phyloP scores from a whole-genome alignment of 768 basidiomycete genomes.

The Fibroporia radiculosa region DNA sequence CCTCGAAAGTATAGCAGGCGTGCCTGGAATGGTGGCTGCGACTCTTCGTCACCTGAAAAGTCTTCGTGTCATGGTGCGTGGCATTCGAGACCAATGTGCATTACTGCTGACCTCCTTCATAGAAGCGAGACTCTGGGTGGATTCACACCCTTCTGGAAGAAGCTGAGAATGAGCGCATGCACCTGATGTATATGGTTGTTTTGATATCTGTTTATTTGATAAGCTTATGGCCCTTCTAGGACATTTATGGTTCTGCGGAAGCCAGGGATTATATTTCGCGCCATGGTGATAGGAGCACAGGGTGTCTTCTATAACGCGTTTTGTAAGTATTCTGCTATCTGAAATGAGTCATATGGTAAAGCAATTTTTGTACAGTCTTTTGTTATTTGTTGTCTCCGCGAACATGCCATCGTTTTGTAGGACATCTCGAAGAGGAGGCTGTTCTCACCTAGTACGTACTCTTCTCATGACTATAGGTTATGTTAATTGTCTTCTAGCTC shows the following conservation, averaged over 20 bases:
- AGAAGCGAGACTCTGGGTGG: slow-evolving; percentile 62
- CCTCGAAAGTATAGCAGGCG: slow-evolving; percentile 88
- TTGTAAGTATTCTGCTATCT: slow-evolving; percentile 39
- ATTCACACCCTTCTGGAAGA: slow-evolving; percentile 91
- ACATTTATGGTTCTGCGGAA: slow-evolving; percentile 92
- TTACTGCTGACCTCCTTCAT: not conserved
- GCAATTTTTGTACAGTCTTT: slow-evolving; percentile 38
- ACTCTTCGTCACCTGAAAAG: slow-evolving; percentile 83
- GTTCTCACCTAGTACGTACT: slow-evolving; percentile 76
- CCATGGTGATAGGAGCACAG: slow-evolving; percentile 81
- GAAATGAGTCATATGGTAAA: not conserved
- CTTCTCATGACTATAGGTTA: slow-evolving; percentile 5
- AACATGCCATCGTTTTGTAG: slow-evolving; percentile 87
- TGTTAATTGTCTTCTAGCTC: slow-evolving; percentile 42
- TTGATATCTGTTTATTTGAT: not conserved
- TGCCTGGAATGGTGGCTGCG: slow-evolving; percentile 94
- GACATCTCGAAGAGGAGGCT: slow-evolving; percentile 91
- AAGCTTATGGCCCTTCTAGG: slow-evolving; percentile 34
- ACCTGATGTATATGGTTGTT: slow-evolving; percentile 62
- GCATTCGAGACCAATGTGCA: slow-evolving; percentile 1
- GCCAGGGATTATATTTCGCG: slow-evolving; percentile 75
- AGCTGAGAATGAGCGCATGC: slow-evolving; percentile 97
- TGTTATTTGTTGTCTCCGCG: slow-evolving; percentile 71
- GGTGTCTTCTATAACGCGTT: slow-evolving; percentile 89
- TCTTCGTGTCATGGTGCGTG: slow-evolving; percentile 72